Percentiles rank a stretch among this genome's conserved stretches.
Evolutionary conservation across 768 basidiomycete species (phyloP).

Genomic region (Daedaleopsis nitida): DNA sequence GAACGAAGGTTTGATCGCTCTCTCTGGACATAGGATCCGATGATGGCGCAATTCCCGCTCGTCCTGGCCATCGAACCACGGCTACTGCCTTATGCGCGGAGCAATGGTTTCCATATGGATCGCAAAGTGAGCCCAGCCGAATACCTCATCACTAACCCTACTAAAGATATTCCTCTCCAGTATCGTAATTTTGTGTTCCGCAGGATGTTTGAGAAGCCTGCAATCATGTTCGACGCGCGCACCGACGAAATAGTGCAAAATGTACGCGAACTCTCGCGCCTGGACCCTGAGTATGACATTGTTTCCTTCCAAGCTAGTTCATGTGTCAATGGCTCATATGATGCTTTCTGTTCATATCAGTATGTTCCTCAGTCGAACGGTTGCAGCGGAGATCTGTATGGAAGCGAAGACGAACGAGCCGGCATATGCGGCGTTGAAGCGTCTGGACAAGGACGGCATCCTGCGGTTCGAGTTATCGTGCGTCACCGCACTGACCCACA

Average conservation of each 20-base stretch:
- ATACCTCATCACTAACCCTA: background rate
- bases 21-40: conserved; percentile 56
- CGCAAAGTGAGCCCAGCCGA: conserved; percentile 52
- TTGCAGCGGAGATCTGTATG: conserved; percentile 84
- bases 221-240: conserved; percentile 50
- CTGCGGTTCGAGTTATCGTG: conserved; percentile 72
- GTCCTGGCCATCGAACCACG: conserved; percentile 77
- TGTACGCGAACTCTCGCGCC: conserved; percentile 68
- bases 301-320: background rate
- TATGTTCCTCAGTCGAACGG: conserved; percentile 82
- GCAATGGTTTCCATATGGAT: conserved; percentile 80
- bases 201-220: conserved; percentile 75
- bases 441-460: conserved; percentile 62
- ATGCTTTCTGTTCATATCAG: conserved; percentile 36
- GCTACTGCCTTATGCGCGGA: conserved; percentile 67
- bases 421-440: conserved; percentile 69
- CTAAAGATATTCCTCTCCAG: conserved; percentile 37
- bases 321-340: conserved; percentile 13
- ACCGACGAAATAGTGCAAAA: conserved; percentile 68
- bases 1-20: conserved; percentile 6
- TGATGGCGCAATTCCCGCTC: conserved; percentile 77
- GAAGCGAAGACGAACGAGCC: conserved; percentile 72
- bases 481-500: conserved; percentile 27
- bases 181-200: conserved; percentile 87
- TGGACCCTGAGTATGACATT: conserved; percentile 61